These are phyloP conservation scores for Celoporthe dispersa DNA, from an alignment of 2,329 filamentous ascomycete genomes.

Conservation along the genomic window DNA sequence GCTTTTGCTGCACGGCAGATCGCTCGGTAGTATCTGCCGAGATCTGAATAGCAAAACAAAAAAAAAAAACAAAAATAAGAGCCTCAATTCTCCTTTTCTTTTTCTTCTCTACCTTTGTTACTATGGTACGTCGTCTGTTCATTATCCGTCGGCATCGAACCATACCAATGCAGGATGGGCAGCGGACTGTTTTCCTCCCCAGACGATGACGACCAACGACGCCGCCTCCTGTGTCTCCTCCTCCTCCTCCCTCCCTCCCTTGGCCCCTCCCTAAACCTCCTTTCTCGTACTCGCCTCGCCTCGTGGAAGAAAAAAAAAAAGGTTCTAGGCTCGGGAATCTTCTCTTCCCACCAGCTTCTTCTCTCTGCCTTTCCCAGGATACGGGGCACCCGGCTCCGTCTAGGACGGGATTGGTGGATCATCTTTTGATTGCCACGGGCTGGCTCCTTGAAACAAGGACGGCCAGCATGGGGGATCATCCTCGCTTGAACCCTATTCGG, in stretches of 20 bases:
- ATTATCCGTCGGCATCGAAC: neutral
- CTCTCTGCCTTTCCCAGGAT: conserved; percentile 1
- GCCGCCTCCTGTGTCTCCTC: neutral
- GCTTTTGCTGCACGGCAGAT: neutral
- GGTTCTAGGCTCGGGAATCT: neutral
- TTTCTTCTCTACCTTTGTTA: too few species aligned
- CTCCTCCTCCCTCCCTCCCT: too few species aligned
- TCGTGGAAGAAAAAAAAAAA: too few species aligned
- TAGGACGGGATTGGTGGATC: conserved; percentile 27
- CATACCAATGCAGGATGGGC: neutral
- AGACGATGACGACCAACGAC: neutral
- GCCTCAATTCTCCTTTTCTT: neutral
- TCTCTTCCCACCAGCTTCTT: neutral
- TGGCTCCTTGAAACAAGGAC: conserved; percentile 27
- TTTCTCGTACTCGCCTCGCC: neutral
- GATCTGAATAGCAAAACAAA: neutral
- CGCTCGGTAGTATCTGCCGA: neutral
- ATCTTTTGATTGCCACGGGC: conserved; percentile 15
- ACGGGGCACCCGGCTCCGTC: conserved; percentile 17
- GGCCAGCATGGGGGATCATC: conserved; percentile 16
- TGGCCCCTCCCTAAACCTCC: neutral
- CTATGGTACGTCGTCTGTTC: neutral
- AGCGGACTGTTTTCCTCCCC: too few species aligned
- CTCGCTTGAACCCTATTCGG: neutral
- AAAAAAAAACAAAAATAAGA: neutral